Evolutionary conservation across 129 eudicot species (phyloP), one percentile per base, ranked within the genome.

Genomic region (Centella asiatica): DNA sequence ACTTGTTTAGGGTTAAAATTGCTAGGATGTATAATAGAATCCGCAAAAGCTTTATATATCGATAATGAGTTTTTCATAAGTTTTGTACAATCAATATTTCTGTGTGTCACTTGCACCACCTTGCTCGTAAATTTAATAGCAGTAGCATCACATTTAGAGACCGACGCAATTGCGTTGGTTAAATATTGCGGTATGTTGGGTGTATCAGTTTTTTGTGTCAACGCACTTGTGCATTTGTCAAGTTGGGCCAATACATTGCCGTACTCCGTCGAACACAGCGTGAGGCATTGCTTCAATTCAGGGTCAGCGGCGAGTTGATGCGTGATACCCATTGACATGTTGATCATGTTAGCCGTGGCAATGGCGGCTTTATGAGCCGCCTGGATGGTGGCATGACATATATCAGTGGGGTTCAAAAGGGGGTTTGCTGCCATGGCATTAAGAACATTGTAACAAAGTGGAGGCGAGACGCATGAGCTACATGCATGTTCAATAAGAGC

Each of bases 121-220:
- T 33, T 24, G 15, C 6, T 27, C 26, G 59, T 34, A 25, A 27
- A 19, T 53, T 53, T 53, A 0, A 1, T 18, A 0, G 33, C 59
- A 53, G 34, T 24, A 26, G 59, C 59, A 27, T 53, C 59, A 53
- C 59, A 53, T 53, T 53, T 53, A 11, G 59, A 33, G 5, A 53
- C 4, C 25, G 59, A 9, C 25, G 19, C 59, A 53, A 53, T 53
- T 11, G 59, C 59, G 3, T 33, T 2, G 33, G 11, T 53, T 5
- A 53, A 8, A 53, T 4, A 53, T 1, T 53, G 34, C 15, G 59
- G 59, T 25, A 53, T 34, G 13, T 27, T 53, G 5, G 25, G 19
- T n/a, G 13, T 34, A 27, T 53, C 36, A 53, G 27, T 34, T 13
- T 53, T 26, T 14, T 53, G 37, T 12, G 12, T 27, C 59, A 53